Base-by-base conservation (phyloP, 192 early-diverging fungal genomes). In the Fimicolochytrium jonesii region DNA sequence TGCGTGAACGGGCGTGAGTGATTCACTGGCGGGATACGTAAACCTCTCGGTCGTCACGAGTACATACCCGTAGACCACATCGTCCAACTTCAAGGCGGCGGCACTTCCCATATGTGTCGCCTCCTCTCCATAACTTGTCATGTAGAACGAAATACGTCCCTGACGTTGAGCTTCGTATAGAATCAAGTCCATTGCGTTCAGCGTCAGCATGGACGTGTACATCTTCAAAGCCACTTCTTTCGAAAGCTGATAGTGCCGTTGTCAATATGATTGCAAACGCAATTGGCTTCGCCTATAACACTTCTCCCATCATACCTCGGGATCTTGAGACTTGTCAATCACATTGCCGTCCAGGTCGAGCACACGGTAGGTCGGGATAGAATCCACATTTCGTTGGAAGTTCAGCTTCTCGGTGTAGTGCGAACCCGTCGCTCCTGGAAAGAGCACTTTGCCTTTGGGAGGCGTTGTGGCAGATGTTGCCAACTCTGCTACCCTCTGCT, bases 91-190 rank as follows among this genome's bases (percentile, higher is more conserved):
- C 17, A 99, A 71, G 20, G 93, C 96, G 23, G 91, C 93, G 4
- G 93, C 94, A 56, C 81, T 87, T 47, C 92, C 94, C 51, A 99
- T 86, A 44, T 80, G 77, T 23, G 90, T 86, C 20, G 93, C 96
- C 70, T 99, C 96, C 77, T 99, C 96, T 41, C 96, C 96, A 78
- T 93, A 94, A 73, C 87, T 89, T 18, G 96, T 99, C 94, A 99
- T 96, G 77, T 99, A 99, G 55, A 99, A 99, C 52, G 89, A 91
- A 54, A 99, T 95, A 50, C 96, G 86, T 11, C 96, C 96, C 74
- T 98, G 96, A 9, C 96, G 83, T 74, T 98, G 96, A 20, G 96
- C 93, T 66, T 98, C 96, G 76, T 97, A 98, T 65, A 98, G 70
- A 47, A 98, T 87, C 68, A 89, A 58, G 71, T 98, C 96, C 92